Percentiles rank a stretch among this genome's conserved stretches.
Evolutionary conservation across 257 asterid species (phyloP).

Genomic region (Scutellaria minor): DNA sequence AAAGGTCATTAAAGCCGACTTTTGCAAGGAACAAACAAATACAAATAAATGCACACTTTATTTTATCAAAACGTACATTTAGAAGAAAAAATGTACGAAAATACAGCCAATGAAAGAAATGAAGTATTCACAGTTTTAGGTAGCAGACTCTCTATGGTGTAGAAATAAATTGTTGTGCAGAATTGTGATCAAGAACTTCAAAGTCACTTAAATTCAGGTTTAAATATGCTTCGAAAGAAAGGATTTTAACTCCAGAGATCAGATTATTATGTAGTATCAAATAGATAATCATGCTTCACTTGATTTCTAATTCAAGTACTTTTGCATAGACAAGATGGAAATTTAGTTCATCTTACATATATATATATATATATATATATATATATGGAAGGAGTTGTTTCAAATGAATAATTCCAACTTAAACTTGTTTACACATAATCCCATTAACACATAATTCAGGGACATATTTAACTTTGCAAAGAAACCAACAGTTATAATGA

Average conservation of each 20-base stretch:
- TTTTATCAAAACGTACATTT: neutral
- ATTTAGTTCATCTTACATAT: neutral
- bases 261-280: conserved; percentile 1
- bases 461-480: neutral
- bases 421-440: too few species aligned
- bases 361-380: too few species aligned
- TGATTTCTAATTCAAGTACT: neutral
- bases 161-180: neutral
- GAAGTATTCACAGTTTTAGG: neutral
- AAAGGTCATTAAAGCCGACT: conserved; percentile 4
- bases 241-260: neutral
- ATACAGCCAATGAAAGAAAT: conserved; percentile 1
- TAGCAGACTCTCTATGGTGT: neutral
- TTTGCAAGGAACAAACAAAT: conserved; percentile 18
- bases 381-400: too few species aligned
- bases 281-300: conserved; percentile 15
- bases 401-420: too few species aligned
- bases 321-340: conserved; percentile 11
- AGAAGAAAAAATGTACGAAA: conserved; percentile 8
- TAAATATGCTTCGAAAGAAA: neutral
- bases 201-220: neutral
- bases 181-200: neutral
- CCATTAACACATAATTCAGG: too few species aligned
- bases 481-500: neutral
- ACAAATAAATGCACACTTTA: neutral